Evolutionary conservation across 306 rosid genomes (phyloP).

Genomic region (Castanea sativa): DNA sequence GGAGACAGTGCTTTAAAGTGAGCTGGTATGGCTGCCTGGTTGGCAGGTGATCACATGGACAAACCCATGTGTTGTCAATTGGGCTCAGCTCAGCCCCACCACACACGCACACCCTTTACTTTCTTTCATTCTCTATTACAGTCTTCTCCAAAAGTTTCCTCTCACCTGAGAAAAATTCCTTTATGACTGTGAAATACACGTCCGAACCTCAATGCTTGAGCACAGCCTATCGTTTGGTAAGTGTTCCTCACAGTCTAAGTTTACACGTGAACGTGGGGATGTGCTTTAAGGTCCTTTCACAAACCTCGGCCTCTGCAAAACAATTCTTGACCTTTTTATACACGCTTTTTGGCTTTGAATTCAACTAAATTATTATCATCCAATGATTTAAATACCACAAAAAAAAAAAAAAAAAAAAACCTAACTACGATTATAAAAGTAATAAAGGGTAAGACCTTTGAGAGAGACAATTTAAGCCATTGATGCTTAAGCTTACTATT

Average conservation of each 20-base stretch:
- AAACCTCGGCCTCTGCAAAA: constrained; percentile 26
- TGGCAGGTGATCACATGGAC: constrained; percentile 63
- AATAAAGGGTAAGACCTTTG: neutral
- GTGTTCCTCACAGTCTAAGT: neutral
- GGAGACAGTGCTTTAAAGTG: constrained; percentile 46
- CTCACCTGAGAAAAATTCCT: no score
- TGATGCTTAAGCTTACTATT: neutral
- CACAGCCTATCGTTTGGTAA: neutral
- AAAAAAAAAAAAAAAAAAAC: neutral
- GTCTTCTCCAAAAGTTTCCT: no score
- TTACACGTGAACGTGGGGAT: neutral
- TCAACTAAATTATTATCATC: constrained; percentile 21
- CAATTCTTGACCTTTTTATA: neutral
- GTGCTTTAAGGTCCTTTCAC: neutral
- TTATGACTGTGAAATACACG: no score
- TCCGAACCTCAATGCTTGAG: no score
- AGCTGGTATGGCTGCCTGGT: constrained; percentile 48
- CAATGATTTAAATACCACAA: constrained; percentile 5
- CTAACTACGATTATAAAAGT: neutral
- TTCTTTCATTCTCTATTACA: neutral
- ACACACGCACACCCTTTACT: neutral
- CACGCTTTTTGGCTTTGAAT: constrained; percentile 9
- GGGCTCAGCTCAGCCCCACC: neutral
- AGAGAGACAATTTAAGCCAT: constrained; percentile 9
- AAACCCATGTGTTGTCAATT: constrained; percentile 48